Percentiles rank a stretch among this genome's conserved stretches.
Conservation (phyloP, 352 stramenopile species). For the Elongisporangium undulatum region DNA sequence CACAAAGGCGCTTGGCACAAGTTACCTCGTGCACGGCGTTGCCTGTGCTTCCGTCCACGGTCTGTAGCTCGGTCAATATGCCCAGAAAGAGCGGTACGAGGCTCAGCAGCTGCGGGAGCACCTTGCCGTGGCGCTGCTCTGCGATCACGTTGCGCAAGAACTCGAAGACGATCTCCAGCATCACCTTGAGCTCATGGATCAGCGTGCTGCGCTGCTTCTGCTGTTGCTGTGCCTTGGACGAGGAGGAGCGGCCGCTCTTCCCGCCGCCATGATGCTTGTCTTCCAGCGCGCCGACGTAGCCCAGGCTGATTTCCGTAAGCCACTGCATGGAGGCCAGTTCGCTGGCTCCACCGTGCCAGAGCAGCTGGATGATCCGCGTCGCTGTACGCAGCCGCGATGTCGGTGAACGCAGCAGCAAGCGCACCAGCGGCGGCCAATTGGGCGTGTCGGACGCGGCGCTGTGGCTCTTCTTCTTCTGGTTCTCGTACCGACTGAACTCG, state of each 20-base stretch:
- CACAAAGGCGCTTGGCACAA: not conserved
- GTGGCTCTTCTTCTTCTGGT: conserved; percentile 33
- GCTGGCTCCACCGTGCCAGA: conserved; percentile 47
- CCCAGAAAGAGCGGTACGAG: conserved; percentile 53
- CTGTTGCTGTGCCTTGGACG: not conserved
- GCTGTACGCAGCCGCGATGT: conserved; percentile 44
- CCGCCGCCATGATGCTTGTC: conserved; percentile 9
- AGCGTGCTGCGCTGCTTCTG: conserved; percentile 17
- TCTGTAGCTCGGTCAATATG: conserved; percentile 28
- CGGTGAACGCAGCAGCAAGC: conserved; percentile 54
- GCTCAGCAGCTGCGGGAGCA: conserved; percentile 54
- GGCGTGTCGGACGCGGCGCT: conserved; percentile 18
- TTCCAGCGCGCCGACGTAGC: conserved; percentile 49
- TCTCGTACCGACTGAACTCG: conserved; percentile 34
- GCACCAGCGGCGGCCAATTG: conserved; percentile 62
- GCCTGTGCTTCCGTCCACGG: conserved; percentile 1
- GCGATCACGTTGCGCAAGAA: conserved; percentile 46
- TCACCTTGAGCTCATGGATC: conserved; percentile 35
- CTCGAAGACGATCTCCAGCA: conserved; percentile 54
- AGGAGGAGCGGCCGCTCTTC: not conserved
- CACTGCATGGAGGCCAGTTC: conserved; percentile 75
- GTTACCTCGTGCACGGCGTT: conserved; percentile 23
- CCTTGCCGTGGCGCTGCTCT: conserved; percentile 21
- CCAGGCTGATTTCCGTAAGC: conserved; percentile 68
- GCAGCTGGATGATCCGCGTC: conserved; percentile 47